Conservation (phyloP, 306 rosid genomes). For the Acacia acuminata region DNA sequence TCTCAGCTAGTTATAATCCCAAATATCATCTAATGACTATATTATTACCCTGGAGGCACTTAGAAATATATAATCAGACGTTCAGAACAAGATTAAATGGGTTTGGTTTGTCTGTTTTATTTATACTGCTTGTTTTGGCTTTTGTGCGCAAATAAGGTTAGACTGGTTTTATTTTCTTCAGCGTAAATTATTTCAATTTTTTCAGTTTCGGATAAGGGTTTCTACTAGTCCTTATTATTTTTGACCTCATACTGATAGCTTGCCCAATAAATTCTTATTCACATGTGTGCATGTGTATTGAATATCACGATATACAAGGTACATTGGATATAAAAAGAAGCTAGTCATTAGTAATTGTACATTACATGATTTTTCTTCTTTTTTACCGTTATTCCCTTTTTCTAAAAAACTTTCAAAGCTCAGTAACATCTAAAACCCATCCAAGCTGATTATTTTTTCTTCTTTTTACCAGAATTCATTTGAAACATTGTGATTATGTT, state of each 20-base stretch:
- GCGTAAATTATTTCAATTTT: not conserved
- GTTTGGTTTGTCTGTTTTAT: not conserved
- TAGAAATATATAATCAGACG: not conserved
- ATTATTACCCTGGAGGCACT: not conserved
- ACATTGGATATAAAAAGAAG: not conserved
- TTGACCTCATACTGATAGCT: not conserved
- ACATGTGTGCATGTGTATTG: not conserved
- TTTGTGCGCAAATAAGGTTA: constrained; percentile 1
- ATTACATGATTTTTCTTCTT: not conserved
- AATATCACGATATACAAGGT: not conserved
- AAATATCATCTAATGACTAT: not conserved
- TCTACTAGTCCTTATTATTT: not conserved
- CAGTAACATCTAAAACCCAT: not conserved
- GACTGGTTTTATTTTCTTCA: not conserved
- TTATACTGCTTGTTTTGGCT: not conserved
- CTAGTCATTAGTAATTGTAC: not conserved
- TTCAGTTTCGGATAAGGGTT: not conserved
- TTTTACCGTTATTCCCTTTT: not conserved
- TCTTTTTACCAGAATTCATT: not conserved
- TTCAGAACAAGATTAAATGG: not conserved
- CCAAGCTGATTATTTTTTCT: not conserved
- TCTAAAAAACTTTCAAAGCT: not conserved
- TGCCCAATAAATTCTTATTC: not conserved
- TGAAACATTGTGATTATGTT: not conserved
- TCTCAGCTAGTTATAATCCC: constrained; percentile 3